phyloP scores from a whole-genome alignment of 371 early-diverging fungal species.

The Lichtheimia corymbifera region DNA sequence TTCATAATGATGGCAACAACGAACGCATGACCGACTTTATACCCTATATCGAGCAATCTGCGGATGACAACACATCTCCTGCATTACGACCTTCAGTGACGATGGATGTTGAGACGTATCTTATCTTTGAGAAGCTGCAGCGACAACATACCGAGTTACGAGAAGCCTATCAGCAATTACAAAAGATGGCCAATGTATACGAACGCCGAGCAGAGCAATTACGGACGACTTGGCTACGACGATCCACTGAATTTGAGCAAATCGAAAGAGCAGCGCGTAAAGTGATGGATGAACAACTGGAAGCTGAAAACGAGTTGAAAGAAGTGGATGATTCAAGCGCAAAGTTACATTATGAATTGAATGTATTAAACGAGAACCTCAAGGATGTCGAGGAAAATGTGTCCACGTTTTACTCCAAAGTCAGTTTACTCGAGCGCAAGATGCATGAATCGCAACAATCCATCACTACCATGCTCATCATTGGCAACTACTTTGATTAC shows the following conservation, averaged over 20 bases:
- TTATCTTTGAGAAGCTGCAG: conserved; percentile 37
- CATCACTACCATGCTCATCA: conserved; percentile 46
- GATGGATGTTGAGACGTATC: conserved; percentile 41
- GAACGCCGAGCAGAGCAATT: conserved; percentile 33
- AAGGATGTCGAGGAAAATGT: conserved; percentile 51
- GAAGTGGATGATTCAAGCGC: conserved; percentile 43
- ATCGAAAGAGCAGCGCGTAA: conserved; percentile 22
- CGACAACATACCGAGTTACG: conserved; percentile 32
- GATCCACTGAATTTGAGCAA: conserved; percentile 30
- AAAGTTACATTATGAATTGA: conserved; percentile 48
- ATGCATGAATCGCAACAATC: conserved; percentile 53
- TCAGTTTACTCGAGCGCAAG: conserved; percentile 38
- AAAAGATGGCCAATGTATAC: conserved; percentile 25
- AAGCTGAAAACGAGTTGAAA: conserved; percentile 33
- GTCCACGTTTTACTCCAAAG: conserved; percentile 40
- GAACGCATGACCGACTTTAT: conserved; percentile 2
- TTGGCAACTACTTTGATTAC: conserved; percentile 51
- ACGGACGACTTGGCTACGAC: conserved; percentile 28
- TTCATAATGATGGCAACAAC: neutral
- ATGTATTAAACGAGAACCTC: conserved; percentile 45
- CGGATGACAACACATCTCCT: neutral
- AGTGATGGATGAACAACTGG: conserved; percentile 36
- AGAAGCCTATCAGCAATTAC: conserved; percentile 24
- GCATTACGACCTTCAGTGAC: conserved; percentile 17
- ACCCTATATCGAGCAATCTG: neutral